Base-by-base conservation (phyloP, 352 stramenopile genomes). In the Thraustochytrium striatum region DNA sequence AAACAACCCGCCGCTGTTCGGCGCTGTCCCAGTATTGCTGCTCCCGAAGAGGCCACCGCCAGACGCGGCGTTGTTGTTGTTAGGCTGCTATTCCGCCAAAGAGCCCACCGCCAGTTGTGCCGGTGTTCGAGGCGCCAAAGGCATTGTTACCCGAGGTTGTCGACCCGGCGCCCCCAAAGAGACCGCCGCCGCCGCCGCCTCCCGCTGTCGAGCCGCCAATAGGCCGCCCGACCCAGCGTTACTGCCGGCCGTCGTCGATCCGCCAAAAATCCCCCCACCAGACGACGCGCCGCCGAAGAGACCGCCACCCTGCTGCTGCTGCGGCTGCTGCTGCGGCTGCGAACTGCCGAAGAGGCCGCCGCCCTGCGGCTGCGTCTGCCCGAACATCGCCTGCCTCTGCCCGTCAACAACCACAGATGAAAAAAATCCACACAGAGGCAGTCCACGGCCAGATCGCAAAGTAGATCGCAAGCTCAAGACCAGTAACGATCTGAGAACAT, bases 1-100 rank as follows among this genome's bases (percentile, higher is more conserved):
- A 61, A 75, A 75, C 8, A 75, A 38, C 9, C 65, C 41, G 32
- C 65, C 65, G 7, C 39, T 33, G 36, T n/a, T n/a, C n/a, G n/a
- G n/a, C n/a, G n/a, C n/a, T n/a, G n/a, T n/a, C n/a, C 35, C 35
- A 52, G 21, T 52, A 35, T 70, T 70, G 21, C 13, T 70, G 30
- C 41, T 52, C 2, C 59, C 59, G 13, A 47, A 47, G 39, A 47
- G 39, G 39, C 39, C 39, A 13, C 39, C 39, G 5, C 5, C 5
- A 7, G 53, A 30, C 9, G 53, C 7, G 58, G 25, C 21, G 25
- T 69, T 69, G 38, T 43, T 50, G 58, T 69, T 69, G 25, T 69
- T 69, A 7, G 25, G 38, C 25, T 39, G 57, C 25, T 62, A 39
- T 32, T 62, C 3, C 39, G 3, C 62, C 62, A 73, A 73, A 73